phyloP scores from a whole-genome alignment of 768 basidiomycete genomes.

The Termitomyces sp. region DNA sequence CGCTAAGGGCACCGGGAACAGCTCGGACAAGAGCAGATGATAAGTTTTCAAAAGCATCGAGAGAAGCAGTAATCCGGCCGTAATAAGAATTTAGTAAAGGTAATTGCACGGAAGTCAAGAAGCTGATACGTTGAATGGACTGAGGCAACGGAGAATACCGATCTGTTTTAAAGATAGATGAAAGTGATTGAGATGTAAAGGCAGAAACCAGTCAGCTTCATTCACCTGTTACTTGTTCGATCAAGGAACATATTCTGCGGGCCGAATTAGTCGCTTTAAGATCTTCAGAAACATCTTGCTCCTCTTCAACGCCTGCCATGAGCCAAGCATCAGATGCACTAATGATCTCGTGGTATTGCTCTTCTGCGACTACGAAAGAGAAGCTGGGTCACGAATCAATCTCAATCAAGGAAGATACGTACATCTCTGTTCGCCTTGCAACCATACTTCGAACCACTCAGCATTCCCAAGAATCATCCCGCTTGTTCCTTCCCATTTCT shows the following conservation, averaged over 20 bases:
- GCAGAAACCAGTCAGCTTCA: background rate
- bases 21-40: constrained; percentile 84
- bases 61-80: constrained; percentile 69
- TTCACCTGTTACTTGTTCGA: constrained; percentile 89
- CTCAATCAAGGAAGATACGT: constrained; percentile 24
- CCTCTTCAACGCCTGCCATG: constrained; percentile 55
- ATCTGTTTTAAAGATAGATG: constrained; percentile 38
- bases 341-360: constrained; percentile 83
- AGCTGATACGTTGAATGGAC: constrained; percentile 71
- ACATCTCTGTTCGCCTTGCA: constrained; percentile 88
- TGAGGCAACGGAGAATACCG: constrained; percentile 87
- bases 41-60: constrained; percentile 92
- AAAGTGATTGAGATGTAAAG: background rate
- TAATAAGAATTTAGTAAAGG: constrained; percentile 78
- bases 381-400: background rate
- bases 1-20: constrained; percentile 85
- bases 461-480: constrained; percentile 74
- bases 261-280: constrained; percentile 79
- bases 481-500: constrained; percentile 71
- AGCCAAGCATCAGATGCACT: constrained; percentile 81
- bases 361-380: constrained; percentile 63
- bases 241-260: constrained; percentile 72
- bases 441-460: constrained; percentile 91
- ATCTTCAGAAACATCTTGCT: constrained; percentile 34
- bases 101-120: constrained; percentile 80